These are phyloP conservation scores for Blepharisma japonicum DNA, from an alignment of 73 alveolate genomes.

Conservation along the genomic window DNA sequence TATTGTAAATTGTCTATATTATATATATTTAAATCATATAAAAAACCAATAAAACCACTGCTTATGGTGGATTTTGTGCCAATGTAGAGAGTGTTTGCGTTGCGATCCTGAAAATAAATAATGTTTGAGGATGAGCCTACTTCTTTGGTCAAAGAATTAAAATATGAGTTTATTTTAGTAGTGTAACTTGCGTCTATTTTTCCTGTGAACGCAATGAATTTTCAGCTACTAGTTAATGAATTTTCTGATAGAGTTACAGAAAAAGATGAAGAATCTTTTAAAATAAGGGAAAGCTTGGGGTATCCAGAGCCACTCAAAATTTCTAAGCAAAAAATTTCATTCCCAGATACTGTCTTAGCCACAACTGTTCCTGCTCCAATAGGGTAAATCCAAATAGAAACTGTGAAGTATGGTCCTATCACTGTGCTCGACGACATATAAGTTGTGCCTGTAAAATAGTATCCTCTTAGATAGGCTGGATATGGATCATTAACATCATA, in stretches of 20 bases:
- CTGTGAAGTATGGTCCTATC: background rate
- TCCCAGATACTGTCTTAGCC: background rate
- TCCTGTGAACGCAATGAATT: no score
- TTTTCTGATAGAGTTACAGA: no score
- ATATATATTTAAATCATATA: background rate
- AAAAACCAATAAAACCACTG: background rate
- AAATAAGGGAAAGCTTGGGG: no score
- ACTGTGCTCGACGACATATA: background rate
- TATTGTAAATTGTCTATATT: background rate
- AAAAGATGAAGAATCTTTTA: no score
- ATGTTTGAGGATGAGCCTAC: no score
- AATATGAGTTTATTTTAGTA: no score
- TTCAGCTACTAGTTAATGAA: no score
- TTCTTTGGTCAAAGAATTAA: no score
- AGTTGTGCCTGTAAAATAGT: slow-evolving; percentile 5
- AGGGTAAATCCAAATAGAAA: background rate
- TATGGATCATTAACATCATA: slow-evolving; percentile 9
- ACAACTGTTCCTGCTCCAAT: background rate
- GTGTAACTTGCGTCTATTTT: no score
- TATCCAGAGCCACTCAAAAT: no score
- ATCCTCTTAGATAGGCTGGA: background rate
- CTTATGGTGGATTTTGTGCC: background rate
- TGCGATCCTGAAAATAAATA: no score
- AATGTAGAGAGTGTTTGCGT: background rate
- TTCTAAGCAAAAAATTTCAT: no score